Evolutionary conservation across 2,329 filamentous ascomycete species (phyloP).

Genomic region (Aspergillus tamarii): DNA sequence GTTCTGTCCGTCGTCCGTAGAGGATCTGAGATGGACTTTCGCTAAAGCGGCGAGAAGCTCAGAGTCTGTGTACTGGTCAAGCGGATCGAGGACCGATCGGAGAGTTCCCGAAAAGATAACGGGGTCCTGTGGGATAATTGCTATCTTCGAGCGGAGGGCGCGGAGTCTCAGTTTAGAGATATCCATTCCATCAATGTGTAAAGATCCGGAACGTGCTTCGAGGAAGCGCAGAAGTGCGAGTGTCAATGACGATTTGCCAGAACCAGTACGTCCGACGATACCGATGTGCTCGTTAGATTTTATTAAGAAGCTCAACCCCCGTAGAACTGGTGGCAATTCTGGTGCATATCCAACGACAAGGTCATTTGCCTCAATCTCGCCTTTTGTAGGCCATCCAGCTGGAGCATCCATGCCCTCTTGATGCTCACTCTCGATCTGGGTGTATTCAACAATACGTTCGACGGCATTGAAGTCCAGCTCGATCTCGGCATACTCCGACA

Average conservation of each 20-base stretch:
- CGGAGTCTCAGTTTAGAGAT: conserved; percentile 72
- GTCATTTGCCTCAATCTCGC: conserved; percentile 70
- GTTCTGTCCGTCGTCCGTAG: conserved; percentile 10
- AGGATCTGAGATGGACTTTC: conserved; percentile 63
- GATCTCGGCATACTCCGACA: conserved; percentile 66
- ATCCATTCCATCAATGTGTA: conserved; percentile 73
- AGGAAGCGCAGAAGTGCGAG: conserved; percentile 78
- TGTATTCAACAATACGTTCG: conserved; percentile 76
- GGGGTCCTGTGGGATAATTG: conserved; percentile 80
- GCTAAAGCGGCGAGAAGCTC: conserved; percentile 70
- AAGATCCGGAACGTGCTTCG: conserved; percentile 66
- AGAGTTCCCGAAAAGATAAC: conserved; percentile 79
- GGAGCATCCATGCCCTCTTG: conserved; percentile 66
- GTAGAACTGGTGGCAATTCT: conserved; percentile 71
- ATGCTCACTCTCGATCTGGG: conserved; percentile 67
- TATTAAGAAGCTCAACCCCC: conserved; percentile 68
- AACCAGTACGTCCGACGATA: conserved; percentile 77
- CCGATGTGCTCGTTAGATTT: conserved; percentile 70
- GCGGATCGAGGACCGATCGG: conserved; percentile 75
- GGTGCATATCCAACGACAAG: conserved; percentile 71
- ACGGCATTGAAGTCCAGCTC: conserved; percentile 79
- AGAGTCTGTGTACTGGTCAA: conserved; percentile 67
- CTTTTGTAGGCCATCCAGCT: conserved; percentile 74
- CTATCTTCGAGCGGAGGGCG: conserved; percentile 70
- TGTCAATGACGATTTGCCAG: conserved; percentile 76